Percentiles rank a stretch among this genome's conserved stretches.
Evolutionary conservation across 805 yeast species (phyloP).

Genomic region (Saturnispora gosingensis): DNA sequence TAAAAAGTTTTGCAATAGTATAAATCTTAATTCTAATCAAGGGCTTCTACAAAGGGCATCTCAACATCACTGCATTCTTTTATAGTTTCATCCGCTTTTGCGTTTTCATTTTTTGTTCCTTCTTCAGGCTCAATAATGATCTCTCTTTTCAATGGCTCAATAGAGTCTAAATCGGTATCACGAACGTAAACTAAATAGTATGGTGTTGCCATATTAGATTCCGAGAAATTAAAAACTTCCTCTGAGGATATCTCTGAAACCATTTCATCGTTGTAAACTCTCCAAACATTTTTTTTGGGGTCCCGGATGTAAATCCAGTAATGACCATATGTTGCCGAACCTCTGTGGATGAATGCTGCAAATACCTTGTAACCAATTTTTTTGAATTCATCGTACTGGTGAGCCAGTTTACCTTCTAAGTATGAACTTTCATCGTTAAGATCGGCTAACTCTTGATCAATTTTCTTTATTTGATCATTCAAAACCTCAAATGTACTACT

Average conservation of each 20-base stretch:
- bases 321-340: slow-evolving; percentile 94
- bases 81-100: neutral
- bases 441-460: slow-evolving; percentile 37
- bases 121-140: slow-evolving; percentile 9
- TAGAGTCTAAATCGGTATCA: slow-evolving; percentile 45
- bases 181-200: slow-evolving; percentile 81
- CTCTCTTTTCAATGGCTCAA: slow-evolving; percentile 58
- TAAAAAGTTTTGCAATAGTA: neutral
- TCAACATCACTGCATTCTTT: neutral
- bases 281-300: slow-evolving; percentile 52
- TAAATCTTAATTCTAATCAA: neutral
- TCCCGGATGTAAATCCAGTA: slow-evolving; percentile 94
- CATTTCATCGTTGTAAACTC: slow-evolving; percentile 92
- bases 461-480: slow-evolving; percentile 34
- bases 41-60: neutral
- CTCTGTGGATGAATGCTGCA: slow-evolving; percentile 90
- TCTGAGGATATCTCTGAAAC: slow-evolving; percentile 68
- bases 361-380: slow-evolving; percentile 71
- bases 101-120: neutral
- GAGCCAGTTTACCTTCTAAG: slow-evolving; percentile 41
- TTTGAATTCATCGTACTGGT: slow-evolving; percentile 54
- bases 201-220: slow-evolving; percentile 84
- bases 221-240: slow-evolving; percentile 59
- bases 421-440: slow-evolving; percentile 32
- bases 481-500: slow-evolving; percentile 41